A percentile compares a stretch with the other conserved stretches of the same genome.
These are phyloP conservation scores for Moelleriella libera DNA, from an alignment of 2,329 filamentous ascomycete species.

Conservation along the genomic window DNA sequence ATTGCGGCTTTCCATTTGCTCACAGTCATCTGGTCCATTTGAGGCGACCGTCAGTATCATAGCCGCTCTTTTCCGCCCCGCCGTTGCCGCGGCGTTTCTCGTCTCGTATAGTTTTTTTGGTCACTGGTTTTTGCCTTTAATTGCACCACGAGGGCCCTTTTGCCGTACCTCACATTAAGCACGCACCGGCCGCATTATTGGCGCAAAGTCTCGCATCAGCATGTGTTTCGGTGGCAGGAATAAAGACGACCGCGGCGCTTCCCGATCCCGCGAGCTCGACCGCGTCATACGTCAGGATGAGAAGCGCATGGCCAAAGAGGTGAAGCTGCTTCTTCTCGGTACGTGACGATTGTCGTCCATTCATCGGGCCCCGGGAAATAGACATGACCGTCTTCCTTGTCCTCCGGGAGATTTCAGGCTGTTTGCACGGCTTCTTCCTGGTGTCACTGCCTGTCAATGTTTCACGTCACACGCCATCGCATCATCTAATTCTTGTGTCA, in stretches of 20 bases:
- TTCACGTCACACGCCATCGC: neutral
- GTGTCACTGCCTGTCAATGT: neutral
- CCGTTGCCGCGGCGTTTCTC: too few species aligned
- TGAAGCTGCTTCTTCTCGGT: slow-evolving; percentile 92
- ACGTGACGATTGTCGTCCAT: slow-evolving; percentile 6
- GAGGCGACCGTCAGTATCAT: too few species aligned
- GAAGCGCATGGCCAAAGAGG: slow-evolving; percentile 72
- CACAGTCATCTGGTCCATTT: too few species aligned
- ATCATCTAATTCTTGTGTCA: neutral
- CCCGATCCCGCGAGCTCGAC: slow-evolving; percentile 67
- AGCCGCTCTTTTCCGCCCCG: too few species aligned
- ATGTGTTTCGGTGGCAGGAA: slow-evolving; percentile 54
- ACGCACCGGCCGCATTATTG: neutral
- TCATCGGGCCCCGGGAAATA: too few species aligned
- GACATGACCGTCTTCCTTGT: too few species aligned
- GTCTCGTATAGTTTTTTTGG: too few species aligned
- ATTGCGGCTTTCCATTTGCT: too few species aligned
- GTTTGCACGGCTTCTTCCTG: neutral
- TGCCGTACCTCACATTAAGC: too few species aligned
- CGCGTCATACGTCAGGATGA: slow-evolving; percentile 74
- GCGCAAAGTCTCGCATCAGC: slow-evolving; percentile 1
- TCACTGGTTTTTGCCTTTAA: too few species aligned
- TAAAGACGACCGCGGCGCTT: slow-evolving; percentile 27
- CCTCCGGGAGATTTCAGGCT: too few species aligned
- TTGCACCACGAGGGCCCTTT: too few species aligned